These are phyloP conservation scores for Acacia concinna DNA, from an alignment of 331 rosid species.

Conservation along the genomic window DNA sequence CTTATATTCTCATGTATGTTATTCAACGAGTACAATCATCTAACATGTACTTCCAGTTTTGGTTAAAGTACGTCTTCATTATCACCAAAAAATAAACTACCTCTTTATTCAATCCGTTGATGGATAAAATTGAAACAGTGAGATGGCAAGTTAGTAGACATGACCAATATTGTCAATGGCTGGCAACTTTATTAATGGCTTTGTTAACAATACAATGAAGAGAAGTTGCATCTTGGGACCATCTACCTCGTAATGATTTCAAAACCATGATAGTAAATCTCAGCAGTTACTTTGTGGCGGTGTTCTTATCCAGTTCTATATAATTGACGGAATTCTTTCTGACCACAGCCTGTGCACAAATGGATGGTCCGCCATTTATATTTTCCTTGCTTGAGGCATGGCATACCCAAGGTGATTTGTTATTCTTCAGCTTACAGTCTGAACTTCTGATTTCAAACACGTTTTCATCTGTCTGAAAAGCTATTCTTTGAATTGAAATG, in stretches of 20 bases:
- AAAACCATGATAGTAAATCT: constrained; percentile 8
- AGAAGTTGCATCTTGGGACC: not conserved
- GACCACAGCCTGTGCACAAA: constrained; percentile 92
- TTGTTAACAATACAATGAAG: not conserved
- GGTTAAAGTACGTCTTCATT: not conserved
- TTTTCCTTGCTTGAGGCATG: constrained; percentile 79
- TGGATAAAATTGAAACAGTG: not conserved
- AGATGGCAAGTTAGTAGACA: not conserved
- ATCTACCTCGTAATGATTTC: constrained; percentile 3
- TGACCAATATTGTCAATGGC: not conserved
- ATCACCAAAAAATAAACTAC: too few species aligned
- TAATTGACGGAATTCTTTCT: constrained; percentile 35
- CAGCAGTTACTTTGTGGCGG: constrained; percentile 13
- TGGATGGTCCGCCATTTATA: constrained; percentile 98
- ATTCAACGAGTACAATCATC: not conserved
- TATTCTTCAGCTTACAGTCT: constrained; percentile 21
- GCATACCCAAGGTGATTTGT: constrained; percentile 77
- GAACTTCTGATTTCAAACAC: constrained; percentile 17
- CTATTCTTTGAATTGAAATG: constrained; percentile 1
- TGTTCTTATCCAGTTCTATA: constrained; percentile 13
- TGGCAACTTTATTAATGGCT: constrained; percentile 9
- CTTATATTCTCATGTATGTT: not conserved
- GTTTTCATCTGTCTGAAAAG: constrained; percentile 18
- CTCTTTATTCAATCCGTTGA: too few species aligned
- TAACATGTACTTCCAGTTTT: not conserved